These are phyloP conservation scores for Pichia sp. DNA, from an alignment of 1,139 yeast species.

Conservation along the genomic window DNA sequence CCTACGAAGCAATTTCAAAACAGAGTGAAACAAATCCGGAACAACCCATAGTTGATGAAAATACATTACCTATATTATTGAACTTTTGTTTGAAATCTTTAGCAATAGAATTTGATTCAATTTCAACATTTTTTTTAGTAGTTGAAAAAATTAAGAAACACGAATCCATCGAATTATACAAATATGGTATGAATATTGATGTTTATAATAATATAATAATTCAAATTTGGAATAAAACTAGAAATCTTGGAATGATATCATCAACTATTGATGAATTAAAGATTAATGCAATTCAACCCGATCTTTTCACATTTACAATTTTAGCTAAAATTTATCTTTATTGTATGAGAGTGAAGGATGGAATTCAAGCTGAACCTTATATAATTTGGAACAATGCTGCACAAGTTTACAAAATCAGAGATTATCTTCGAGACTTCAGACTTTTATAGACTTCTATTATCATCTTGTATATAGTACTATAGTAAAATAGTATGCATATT, in stretches of 20 bases:
- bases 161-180: conserved; percentile 25
- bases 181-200: conserved; percentile 26
- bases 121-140: conserved; percentile 22
- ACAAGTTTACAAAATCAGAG: conserved; percentile 21
- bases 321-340: conserved; percentile 24
- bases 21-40: conserved; percentile 15
- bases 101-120: conserved; percentile 24
- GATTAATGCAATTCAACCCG: conserved; percentile 27
- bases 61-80: conserved; percentile 25
- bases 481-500: no score
- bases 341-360: conserved; percentile 23
- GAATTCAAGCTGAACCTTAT: conserved; percentile 19
- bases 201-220: conserved; percentile 25
- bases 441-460: conserved; percentile 2
- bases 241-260: conserved; percentile 22
- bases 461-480: not conserved
- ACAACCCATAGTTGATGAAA: conserved; percentile 19
- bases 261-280: conserved; percentile 24
- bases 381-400: conserved; percentile 25
- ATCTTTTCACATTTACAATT: conserved; percentile 24
- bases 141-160: conserved; percentile 24
- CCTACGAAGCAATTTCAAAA: conserved; percentile 8
- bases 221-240: conserved; percentile 25
- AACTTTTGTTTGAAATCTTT: conserved; percentile 24
- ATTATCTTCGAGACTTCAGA: conserved; percentile 14